Base-by-base conservation (phyloP, 192 early-diverging fungal genomes). In the Podila epicladia region DNA sequence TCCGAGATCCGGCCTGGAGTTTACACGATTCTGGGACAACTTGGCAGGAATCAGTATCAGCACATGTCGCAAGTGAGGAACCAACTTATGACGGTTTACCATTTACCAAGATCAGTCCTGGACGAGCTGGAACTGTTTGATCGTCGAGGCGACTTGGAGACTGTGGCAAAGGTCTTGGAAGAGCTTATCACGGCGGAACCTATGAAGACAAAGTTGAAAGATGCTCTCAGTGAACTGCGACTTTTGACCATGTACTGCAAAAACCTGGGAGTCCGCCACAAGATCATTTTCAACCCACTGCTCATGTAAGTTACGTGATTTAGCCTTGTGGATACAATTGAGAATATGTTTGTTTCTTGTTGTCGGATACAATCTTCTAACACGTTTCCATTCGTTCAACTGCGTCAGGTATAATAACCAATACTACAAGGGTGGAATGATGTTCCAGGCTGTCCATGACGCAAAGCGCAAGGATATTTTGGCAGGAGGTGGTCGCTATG, bases 81-180 rank as follows among this genome's bases (percentile, higher is more conserved):
- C 66, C 88, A 92, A 22, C 84, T 96, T 37, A 86, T 88, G 58
- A 77, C 89, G 17, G 89, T 89, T 9, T 80, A 86, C 19, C 77
- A 90, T 31, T 59, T 94, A 9, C 88, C 90, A 9, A 67, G 89
- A 59, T 89, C 86, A 65, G 72, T 89, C 3, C 67, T 93, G 63
- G 92, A 94, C 72, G 87, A 91, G 17, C 73, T 94, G 20, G 88
- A 88, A 48, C 60, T 84, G 67, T 93, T 94, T 72, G 84, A 91
- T 66, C 74, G 89, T 11, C 84, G 83, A 67, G 92, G 88, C 11
- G 87, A 90, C 59, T 45, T 90, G 26, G 87, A 90, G 59, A 72
- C 65, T 19, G 82, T 88, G 3, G 69, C 67, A 22, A 85, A 75
- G 58, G 77, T 80, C 11, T 28, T 90, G 5, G 89, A 90, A 32